Evolutionary conservation across 768 basidiomycete genomes (phyloP), one percentile per base, ranked within the genome.

Genomic region (Naganishia onofrii): DNA sequence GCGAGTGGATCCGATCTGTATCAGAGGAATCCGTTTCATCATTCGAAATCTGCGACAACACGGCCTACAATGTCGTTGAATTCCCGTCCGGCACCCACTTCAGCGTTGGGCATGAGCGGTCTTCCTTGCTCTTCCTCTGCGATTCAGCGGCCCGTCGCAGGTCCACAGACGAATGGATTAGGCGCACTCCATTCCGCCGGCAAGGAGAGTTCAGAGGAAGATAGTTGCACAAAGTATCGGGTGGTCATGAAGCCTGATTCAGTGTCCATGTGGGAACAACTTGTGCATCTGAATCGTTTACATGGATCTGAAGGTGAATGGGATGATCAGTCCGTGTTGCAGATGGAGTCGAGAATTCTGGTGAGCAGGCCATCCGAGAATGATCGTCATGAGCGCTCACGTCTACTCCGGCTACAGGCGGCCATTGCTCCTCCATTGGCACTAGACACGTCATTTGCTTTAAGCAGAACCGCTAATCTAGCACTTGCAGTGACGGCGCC

Each of bases 281-380:
- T 80, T 26, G 72, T 71, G 21, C 70, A 76, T 56, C 55, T 76
- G 69, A 74, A 74, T 48, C 68, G 71, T 57, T 60, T 53, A 8
- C 54, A 73, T 46, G 46, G 71, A 63, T 73, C 67, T 69, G 73
- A 73, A 2, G 75, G 75, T 38, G 69, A 70, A 9, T 79, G 80
- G 79, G 79, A 81, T 52, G 81, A 82, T 65, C 70, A 76, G 10
- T 77, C 79, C 54, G 76, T 79, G 2, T 69, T 83, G 57, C 78
- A 82, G 69, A 72, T 83, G 67, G 82, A 83, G 67, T 76, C 79
- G 12, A 74, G 80, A 38, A 81, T 83, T 19, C 75, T 83, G 12
- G 82, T 81, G 52, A 71, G 81, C 78, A 0, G 28, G n/a, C 57
- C 44, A 29, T 38, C 44, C 26, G 19, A n/a, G 28, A 3, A 17